A percentile compares a stretch with the other conserved stretches of the same genome.
Evolutionary conservation across 2,329 filamentous ascomycete species (phyloP).

Genomic region (Proliferodiscus dingleyae): DNA sequence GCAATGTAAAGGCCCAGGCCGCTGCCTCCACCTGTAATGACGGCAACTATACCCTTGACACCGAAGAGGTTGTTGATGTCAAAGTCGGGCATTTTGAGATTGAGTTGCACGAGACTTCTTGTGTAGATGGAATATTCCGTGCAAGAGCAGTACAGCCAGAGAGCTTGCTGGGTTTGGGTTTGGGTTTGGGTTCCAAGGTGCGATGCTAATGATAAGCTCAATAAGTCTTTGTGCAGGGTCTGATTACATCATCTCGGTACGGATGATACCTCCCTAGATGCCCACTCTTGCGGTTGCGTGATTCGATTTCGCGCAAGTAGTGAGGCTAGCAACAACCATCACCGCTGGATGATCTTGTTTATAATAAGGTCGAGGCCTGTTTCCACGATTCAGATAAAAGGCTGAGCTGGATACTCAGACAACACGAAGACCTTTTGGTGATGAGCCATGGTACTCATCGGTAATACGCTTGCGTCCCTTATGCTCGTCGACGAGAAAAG

Average conservation of each 20-base stretch:
- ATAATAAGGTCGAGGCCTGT: background rate
- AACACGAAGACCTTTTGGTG: background rate
- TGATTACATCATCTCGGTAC: background rate
- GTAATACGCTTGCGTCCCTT: constrained; percentile 5
- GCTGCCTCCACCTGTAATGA: constrained; percentile 40
- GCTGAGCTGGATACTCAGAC: background rate
- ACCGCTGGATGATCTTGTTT: too few relatives aligned
- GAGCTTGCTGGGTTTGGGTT: background rate
- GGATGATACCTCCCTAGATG: background rate
- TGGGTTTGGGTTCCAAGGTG: background rate
- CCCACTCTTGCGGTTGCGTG: background rate
- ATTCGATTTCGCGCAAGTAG: too few relatives aligned
- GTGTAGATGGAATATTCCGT: too few relatives aligned
- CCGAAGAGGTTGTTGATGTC: constrained; percentile 37
- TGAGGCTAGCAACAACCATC: too few relatives aligned
- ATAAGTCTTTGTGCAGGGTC: too few relatives aligned
- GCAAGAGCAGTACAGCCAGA: too few relatives aligned
- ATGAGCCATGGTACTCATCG: background rate
- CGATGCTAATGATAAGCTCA: background rate
- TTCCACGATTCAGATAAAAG: background rate
- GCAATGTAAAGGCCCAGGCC: constrained; percentile 42
- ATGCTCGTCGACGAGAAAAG: constrained; percentile 1
- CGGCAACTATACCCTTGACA: constrained; percentile 39
- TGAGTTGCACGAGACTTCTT: too few relatives aligned
- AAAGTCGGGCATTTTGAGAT: constrained; percentile 8